phyloP scores from a whole-genome alignment of 1,284 basidiomycete species.

The Rhodotorula sp. region DNA sequence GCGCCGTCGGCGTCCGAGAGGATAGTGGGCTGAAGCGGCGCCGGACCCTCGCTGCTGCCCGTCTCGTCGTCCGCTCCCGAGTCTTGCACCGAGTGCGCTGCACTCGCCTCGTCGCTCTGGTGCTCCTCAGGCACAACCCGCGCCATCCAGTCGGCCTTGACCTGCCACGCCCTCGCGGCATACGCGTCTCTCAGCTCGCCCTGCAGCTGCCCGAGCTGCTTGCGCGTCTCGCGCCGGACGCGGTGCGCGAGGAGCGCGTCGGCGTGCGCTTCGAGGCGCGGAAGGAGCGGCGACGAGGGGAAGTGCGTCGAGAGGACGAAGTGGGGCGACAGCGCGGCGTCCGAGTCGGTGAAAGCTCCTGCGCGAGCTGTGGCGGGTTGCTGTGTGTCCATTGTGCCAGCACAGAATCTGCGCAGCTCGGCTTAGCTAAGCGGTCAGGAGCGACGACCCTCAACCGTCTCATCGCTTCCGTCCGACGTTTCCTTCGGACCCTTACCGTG shows the following conservation, averaged over 20 bases:
- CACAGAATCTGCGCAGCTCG: too few relatives aligned
- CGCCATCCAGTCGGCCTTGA: conserved; percentile 27
- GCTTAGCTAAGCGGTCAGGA: too few relatives aligned
- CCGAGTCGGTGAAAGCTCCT: too few relatives aligned
- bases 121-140: conserved; percentile 2
- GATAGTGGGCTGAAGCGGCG: conserved; percentile 14
- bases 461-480: too few relatives aligned
- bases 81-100: neutral
- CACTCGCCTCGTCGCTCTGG: neutral
- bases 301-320: conserved; percentile 6
- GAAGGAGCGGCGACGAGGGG: neutral
- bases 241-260: neutral
- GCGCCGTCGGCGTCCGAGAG: conserved; percentile 16
- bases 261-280: conserved; percentile 1
- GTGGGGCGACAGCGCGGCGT: neutral
- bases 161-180: neutral
- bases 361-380: too few relatives aligned
- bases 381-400: too few relatives aligned
- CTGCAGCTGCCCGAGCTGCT: conserved; percentile 7
- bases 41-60: neutral
- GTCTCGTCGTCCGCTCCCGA: neutral
- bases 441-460: too few relatives aligned
- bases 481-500: too few relatives aligned
- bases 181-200: conserved; percentile 17
- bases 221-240: neutral